These are phyloP conservation scores for Acrocalymma vagum DNA, from an alignment of 2,329 filamentous ascomycete species.

Conservation along the genomic window DNA sequence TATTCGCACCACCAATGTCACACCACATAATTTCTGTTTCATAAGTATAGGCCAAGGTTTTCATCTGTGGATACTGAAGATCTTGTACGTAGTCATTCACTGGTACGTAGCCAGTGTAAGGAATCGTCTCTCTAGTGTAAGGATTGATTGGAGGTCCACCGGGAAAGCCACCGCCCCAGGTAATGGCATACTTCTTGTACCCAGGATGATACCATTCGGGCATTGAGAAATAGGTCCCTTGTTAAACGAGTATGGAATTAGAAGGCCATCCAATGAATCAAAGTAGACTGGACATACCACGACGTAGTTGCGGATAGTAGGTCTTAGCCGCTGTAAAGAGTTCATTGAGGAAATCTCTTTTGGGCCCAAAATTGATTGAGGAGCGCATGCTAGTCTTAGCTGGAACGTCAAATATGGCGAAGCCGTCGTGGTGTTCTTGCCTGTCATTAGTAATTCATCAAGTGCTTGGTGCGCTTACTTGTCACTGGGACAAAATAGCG, in stretches of 20 bases:
- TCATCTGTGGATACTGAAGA: slow-evolving; percentile 54
- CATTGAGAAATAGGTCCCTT: slow-evolving; percentile 54
- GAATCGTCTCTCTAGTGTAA: slow-evolving; percentile 51
- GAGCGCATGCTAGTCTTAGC: slow-evolving; percentile 53
- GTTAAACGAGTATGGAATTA: too few species aligned
- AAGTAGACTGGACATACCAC: too few species aligned
- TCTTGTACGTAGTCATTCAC: slow-evolving; percentile 52
- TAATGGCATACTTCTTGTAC: slow-evolving; percentile 50
- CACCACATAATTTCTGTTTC: slow-evolving; percentile 58
- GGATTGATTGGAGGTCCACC: slow-evolving; percentile 48
- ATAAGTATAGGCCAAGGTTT: slow-evolving; percentile 52
- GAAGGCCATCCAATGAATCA: too few species aligned
- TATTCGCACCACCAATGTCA: slow-evolving; percentile 54
- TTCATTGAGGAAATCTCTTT: slow-evolving; percentile 51
- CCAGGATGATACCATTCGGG: slow-evolving; percentile 59
- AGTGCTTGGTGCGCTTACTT: too few species aligned
- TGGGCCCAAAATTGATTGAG: slow-evolving; percentile 48
- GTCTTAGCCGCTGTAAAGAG: slow-evolving; percentile 53
- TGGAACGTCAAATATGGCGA: slow-evolving; percentile 52
- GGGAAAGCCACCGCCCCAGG: too few species aligned
- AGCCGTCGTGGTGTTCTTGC: too few species aligned
- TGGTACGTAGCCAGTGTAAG: slow-evolving; percentile 53
- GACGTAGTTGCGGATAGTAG: slow-evolving; percentile 54
- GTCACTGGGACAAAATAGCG: slow-evolving; percentile 56
- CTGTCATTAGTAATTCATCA: too few species aligned